These are phyloP conservation scores for Ustulina deusta DNA, from an alignment of 2,329 filamentous ascomycete species.

Conservation along the genomic window DNA sequence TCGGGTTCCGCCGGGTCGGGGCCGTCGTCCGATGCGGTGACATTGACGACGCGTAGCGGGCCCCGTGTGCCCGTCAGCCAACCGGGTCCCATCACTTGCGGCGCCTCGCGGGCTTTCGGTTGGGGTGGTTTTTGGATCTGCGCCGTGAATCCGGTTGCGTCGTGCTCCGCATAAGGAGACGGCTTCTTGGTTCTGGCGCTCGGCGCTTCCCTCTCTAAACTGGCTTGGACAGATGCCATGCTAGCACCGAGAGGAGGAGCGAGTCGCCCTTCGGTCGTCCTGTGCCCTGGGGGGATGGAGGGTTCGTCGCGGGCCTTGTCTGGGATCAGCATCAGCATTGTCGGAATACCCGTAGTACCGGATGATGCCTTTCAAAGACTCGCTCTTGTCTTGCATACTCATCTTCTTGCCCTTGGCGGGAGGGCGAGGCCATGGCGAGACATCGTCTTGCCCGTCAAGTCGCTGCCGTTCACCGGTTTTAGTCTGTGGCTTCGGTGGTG, in stretches of 20 bases:
- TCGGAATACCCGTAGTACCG: slow-evolving; percentile 2
- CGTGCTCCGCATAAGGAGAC: neutral
- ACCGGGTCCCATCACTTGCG: neutral
- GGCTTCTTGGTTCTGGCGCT: neutral
- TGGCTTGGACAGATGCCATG: neutral
- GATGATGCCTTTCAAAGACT: neutral
- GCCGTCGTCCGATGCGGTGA: neutral
- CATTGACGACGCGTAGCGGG: neutral
- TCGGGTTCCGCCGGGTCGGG: neutral
- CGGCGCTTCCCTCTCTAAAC: neutral
- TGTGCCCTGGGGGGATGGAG: no score
- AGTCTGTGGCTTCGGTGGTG: neutral
- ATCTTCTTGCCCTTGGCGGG: neutral
- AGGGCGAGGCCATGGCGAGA: neutral
- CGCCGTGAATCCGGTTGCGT: neutral
- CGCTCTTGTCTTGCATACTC: slow-evolving; percentile 9
- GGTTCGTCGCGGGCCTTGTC: neutral
- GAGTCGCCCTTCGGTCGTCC: neutral
- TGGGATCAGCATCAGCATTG: neutral
- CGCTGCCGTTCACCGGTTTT: neutral
- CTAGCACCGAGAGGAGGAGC: neutral
- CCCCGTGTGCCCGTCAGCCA: neutral
- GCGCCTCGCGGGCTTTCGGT: neutral
- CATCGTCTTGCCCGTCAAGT: neutral
- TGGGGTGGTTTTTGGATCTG: neutral